Evolutionary conservation across 805 yeast species (phyloP).

Genomic region (Pichia ethanolica): DNA sequence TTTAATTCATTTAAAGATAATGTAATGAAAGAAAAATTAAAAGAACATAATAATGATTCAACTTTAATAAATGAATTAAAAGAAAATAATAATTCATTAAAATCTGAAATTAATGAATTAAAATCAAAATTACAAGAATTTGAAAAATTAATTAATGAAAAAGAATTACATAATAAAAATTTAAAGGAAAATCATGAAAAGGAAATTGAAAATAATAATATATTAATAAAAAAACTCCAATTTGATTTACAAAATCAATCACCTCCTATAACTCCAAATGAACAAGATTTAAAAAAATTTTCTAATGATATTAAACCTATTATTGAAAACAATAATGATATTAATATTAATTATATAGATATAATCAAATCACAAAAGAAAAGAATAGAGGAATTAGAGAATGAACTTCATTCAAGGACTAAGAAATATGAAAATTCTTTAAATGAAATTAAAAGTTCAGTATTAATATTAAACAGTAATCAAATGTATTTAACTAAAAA

Average conservation of each 20-base stretch:
- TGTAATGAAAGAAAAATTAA: not conserved
- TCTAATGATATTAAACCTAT: no score
- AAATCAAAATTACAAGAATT: slow-evolving; percentile 1
- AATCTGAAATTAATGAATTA: slow-evolving; percentile 4
- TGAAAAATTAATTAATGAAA: slow-evolving; percentile 5
- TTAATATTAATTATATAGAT: not conserved
- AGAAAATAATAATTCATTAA: slow-evolving; percentile 2
- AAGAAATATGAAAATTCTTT: slow-evolving; percentile 14
- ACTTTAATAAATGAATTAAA: not conserved
- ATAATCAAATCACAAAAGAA: slow-evolving; percentile 1
- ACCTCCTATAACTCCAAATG: not conserved
- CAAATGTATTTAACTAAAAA: slow-evolving; percentile 12
- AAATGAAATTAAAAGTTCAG: slow-evolving; percentile 15
- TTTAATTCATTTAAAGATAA: slow-evolving; percentile 8
- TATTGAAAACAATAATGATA: not conserved
- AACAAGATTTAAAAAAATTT: no score
- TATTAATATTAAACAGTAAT: slow-evolving; percentile 16
- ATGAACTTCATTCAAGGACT: slow-evolving; percentile 10
- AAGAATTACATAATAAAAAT: not conserved
- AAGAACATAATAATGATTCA: not conserved
- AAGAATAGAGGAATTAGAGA: slow-evolving; percentile 15
- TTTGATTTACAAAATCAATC: not conserved
- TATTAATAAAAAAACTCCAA: not conserved
- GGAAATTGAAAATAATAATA: not conserved
- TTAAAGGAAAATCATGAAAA: not conserved